These are phyloP conservation scores for Hortiboletus campestris DNA, from an alignment of 768 basidiomycete genomes.

Conservation along the genomic window DNA sequence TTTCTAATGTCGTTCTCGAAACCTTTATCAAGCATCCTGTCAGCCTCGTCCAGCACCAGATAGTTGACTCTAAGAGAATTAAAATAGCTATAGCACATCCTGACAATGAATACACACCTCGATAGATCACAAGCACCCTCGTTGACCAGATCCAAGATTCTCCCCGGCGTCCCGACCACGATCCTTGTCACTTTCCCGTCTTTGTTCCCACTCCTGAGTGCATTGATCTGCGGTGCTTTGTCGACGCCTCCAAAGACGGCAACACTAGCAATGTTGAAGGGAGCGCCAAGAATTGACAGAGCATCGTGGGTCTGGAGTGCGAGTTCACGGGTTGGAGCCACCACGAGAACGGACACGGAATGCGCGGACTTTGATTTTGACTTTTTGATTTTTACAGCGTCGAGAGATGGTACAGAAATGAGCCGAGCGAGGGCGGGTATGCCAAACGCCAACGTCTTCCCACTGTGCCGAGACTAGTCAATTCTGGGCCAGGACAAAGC, in stretches of 20 bases:
- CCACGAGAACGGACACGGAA: conserved; percentile 65
- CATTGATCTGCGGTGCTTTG: conserved; percentile 76
- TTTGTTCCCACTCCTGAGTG: conserved; percentile 56
- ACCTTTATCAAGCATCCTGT: conserved; percentile 96
- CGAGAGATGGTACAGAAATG: conserved; percentile 35
- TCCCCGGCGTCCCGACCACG: conserved; percentile 93
- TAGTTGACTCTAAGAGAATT: conserved; percentile 70
- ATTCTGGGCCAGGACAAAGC: neutral
- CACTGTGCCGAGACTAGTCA: conserved; percentile 44
- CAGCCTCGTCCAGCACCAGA: conserved; percentile 95
- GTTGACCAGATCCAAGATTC: conserved; percentile 88
- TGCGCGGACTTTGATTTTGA: conserved; percentile 25
- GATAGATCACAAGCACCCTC: conserved; percentile 84
- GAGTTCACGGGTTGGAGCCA: conserved; percentile 95
- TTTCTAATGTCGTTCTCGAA: conserved; percentile 96
- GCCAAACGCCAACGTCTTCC: conserved; percentile 96
- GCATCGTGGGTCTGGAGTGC: conserved; percentile 94
- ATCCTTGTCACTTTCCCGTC: conserved; percentile 60
- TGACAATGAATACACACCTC: conserved; percentile 43
- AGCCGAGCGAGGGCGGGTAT: conserved; percentile 82
- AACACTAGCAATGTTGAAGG: conserved; percentile 74
- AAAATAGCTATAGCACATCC: neutral
- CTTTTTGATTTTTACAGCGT: conserved; percentile 26
- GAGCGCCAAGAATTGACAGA: conserved; percentile 67
- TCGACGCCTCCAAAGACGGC: conserved; percentile 95